Evolutionary conservation across 2,329 filamentous ascomycete species (phyloP).

Genomic region (Rhytidhysteron rufulum): DNA sequence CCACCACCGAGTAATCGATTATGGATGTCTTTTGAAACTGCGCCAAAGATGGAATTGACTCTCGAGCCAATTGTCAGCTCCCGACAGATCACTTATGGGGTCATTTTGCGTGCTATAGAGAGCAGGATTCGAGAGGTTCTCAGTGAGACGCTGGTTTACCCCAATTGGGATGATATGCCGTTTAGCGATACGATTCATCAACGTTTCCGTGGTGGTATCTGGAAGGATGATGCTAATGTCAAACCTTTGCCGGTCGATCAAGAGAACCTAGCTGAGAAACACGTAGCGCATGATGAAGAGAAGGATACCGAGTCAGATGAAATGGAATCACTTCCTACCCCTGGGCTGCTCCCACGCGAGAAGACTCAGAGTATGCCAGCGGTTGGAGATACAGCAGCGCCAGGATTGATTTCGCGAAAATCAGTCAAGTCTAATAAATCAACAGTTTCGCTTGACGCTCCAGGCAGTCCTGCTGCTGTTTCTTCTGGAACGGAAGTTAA

Average conservation of each 20-base stretch:
- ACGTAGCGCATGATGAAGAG: constrained; percentile 3
- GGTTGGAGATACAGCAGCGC: constrained; percentile 9
- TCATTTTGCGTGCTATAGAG: constrained; percentile 90
- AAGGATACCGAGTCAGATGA: constrained; percentile 4
- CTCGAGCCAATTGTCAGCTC: constrained; percentile 95
- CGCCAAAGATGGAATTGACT: constrained; percentile 89
- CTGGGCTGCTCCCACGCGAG: constrained; percentile 1
- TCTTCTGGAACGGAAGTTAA: constrained; percentile 23
- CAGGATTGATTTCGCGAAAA: constrained; percentile 14
- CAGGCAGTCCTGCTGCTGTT: constrained; percentile 12
- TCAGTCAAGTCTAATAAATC: constrained; percentile 18
- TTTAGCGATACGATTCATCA: constrained; percentile 81
- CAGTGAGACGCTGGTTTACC: constrained; percentile 83
- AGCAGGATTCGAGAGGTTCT: constrained; percentile 92
- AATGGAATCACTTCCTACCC: neutral
- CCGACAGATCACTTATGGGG: constrained; percentile 88
- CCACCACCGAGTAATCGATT: constrained; percentile 90
- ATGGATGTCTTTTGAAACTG: constrained; percentile 94
- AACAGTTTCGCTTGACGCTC: constrained; percentile 13
- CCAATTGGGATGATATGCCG: constrained; percentile 94
- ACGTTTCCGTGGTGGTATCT: constrained; percentile 81
- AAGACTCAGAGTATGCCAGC: constrained; percentile 18
- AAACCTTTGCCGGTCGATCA: neutral
- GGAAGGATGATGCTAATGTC: constrained; percentile 42
- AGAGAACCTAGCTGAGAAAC: constrained; percentile 1